A percentile compares a stretch with the other conserved stretches of the same genome.
Conservation (phyloP, 805 yeast genomes). For the Blastobotrys americana region DNA sequence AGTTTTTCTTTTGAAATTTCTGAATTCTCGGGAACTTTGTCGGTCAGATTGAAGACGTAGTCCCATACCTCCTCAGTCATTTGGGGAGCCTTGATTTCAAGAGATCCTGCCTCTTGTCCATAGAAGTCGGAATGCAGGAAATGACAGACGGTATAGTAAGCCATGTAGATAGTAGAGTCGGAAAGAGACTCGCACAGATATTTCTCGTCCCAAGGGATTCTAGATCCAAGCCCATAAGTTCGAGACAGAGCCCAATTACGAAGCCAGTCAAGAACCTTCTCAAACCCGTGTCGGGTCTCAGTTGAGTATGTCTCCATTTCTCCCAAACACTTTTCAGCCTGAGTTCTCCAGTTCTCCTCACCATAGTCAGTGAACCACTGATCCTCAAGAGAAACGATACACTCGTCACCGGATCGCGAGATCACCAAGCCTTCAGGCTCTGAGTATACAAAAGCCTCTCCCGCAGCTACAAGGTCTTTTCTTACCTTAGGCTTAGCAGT, state of each 20-base stretch:
- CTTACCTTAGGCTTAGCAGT: constrained; percentile 82
- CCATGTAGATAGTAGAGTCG: constrained; percentile 93
- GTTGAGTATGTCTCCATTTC: constrained; percentile 69
- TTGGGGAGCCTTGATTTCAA: constrained; percentile 69
- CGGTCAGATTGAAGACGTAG: constrained; percentile 72
- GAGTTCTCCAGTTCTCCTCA: constrained; percentile 80
- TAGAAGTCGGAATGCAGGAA: constrained; percentile 79
- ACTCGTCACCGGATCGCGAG: constrained; percentile 94
- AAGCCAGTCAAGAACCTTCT: constrained; percentile 91
- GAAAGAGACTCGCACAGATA: constrained; percentile 91
- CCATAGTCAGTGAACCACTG: constrained; percentile 99
- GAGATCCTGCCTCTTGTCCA: constrained; percentile 68
- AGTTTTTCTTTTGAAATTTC: constrained; percentile 63
- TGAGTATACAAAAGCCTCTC: constrained; percentile 80
- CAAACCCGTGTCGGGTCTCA: constrained; percentile 87
- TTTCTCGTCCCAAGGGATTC: constrained; percentile 93
- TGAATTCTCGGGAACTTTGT: constrained; percentile 40
- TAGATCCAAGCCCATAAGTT: constrained; percentile 92
- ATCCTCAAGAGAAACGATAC: constrained; percentile 94
- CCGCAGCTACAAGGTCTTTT: constrained; percentile 67
- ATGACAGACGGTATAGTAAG: constrained; percentile 86
- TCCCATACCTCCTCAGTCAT: constrained; percentile 93
- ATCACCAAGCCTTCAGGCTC: constrained; percentile 90
- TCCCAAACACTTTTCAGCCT: constrained; percentile 71
- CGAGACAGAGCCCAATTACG: constrained; percentile 98